These are phyloP conservation scores for Cladophialophora immunda DNA, from an alignment of 2,329 filamentous ascomycete species.

Conservation along the genomic window DNA sequence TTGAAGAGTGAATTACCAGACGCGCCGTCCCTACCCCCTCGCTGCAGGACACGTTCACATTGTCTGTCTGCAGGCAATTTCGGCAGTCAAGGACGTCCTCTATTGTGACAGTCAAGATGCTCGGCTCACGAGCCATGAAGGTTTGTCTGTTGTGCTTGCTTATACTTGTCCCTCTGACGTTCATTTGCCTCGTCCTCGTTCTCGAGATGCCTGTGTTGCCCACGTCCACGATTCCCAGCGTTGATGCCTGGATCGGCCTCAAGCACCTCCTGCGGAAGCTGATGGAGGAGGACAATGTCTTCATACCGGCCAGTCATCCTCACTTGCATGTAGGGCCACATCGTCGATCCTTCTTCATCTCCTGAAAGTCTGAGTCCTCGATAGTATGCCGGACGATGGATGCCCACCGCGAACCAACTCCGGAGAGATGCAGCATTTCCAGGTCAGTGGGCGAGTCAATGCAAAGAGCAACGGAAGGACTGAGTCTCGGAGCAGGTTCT, in stretches of 20 bases:
- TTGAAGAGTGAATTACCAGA: not conserved
- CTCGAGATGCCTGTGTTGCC: not conserved
- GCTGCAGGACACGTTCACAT: not conserved
- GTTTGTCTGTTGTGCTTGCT: not conserved
- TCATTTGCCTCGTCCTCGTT: not conserved
- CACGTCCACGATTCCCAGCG: not conserved
- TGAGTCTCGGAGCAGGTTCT: conserved; percentile 26
- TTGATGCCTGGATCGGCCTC: not conserved
- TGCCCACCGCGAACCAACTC: conserved; percentile 23
- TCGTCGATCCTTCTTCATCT: not conserved
- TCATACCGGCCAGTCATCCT: conserved; percentile 22
- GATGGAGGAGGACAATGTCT: conserved; percentile 12
- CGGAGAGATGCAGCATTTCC: conserved; percentile 28
- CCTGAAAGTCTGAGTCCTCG: conserved; percentile 3
- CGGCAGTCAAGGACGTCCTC: not conserved
- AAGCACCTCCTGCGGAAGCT: conserved; percentile 6
- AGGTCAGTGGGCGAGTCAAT: conserved; percentile 17
- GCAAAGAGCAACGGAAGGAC: not conserved
- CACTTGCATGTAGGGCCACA: conserved; percentile 20
- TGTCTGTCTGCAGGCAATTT: not conserved
- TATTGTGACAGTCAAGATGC: not conserved
- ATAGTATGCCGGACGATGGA: conserved; percentile 35
- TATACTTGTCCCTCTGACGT: not conserved
- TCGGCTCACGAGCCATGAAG: not conserved
- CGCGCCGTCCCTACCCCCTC: too few relatives aligned